Evolutionary conservation across 371 early-diverging fungal species (phyloP), one percentile per base, ranked within the genome.

Genomic region (Blastocladiella emersonii): DNA sequence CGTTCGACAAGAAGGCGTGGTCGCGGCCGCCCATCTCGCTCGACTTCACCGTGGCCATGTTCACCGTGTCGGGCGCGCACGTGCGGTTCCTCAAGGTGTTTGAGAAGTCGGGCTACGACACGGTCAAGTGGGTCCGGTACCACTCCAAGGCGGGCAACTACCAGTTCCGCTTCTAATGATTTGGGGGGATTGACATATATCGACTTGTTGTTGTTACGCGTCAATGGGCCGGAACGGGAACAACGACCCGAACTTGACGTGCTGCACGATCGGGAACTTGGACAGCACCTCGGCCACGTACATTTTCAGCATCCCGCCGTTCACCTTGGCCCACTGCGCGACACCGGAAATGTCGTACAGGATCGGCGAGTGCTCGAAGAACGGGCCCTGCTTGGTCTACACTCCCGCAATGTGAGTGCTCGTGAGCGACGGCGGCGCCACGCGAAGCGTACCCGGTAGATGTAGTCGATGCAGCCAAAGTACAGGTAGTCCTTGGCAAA

Each of bases 41-140:
- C 85, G 90, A 89, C 64, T 91, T 91, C 67, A 63, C 63, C n/a
- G 65, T 65, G 15, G 70, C 88, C 32, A 90, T 90, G 90, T 90
- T 89, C 68, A 90, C 90, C n/a, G 86, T 88, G 15, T 90, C 90
- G 10, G 91, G 91, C 36, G 70, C 91, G 64, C 76, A 89, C 68
- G 93, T 93, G 30, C 79, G 90, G 67, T 93, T 88, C 77, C 68
- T 93, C 59, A 91, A 93, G 73, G 89, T 91, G 35, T 91, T 91
- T 76, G 93, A 93, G 67, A 90, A 90, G 78, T 85, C 85, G 66
- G 86, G 86, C 65, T 93, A 93, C 67, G 84, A 88, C 62, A 86
- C 85, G 67, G 91, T 91, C 45, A 91, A 91, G 71, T 91, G 93
- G 93, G 91, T 93, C n/a, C 74, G 93, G 66, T 93, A 93, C 71